A percentile compares a stretch with the other conserved stretches of the same genome.
These are phyloP conservation scores for Parascedosporium putredinis DNA, from an alignment of 2,329 filamentous ascomycete genomes.

Conservation along the genomic window DNA sequence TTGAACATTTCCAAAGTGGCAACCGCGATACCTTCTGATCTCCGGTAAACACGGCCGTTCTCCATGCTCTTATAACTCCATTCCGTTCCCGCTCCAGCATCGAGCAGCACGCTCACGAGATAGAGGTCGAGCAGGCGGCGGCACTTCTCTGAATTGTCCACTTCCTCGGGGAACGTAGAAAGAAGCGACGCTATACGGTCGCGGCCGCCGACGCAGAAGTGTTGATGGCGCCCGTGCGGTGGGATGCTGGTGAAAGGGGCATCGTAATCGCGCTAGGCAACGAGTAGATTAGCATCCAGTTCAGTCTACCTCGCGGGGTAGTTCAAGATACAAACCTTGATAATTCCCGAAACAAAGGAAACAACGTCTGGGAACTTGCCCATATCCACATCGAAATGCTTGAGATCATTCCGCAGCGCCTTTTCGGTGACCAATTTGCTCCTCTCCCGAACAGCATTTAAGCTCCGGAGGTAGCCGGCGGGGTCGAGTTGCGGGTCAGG, in stretches of 20 bases:
- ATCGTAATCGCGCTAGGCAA: slow-evolving; percentile 41
- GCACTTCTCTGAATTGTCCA: slow-evolving; percentile 65
- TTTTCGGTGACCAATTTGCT: slow-evolving; percentile 64
- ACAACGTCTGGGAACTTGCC: slow-evolving; percentile 75
- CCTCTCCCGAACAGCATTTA: slow-evolving; percentile 77
- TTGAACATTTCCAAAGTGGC: slow-evolving; percentile 87
- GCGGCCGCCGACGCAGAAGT: slow-evolving; percentile 70
- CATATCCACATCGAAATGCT: slow-evolving; percentile 84
- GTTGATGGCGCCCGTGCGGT: slow-evolving; percentile 76
- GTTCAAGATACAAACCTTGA: too few species aligned
- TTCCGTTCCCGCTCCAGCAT: slow-evolving; percentile 77
- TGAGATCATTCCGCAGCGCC: slow-evolving; percentile 65
- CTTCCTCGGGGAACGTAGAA: slow-evolving; percentile 54
- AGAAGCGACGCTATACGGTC: slow-evolving; percentile 64
- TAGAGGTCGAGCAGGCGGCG: slow-evolving; percentile 70
- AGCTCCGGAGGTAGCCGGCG: slow-evolving; percentile 79
- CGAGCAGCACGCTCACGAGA: slow-evolving; percentile 68
- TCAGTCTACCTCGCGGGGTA: neutral
- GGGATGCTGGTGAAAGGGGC: slow-evolving; percentile 57
- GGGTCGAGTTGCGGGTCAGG: slow-evolving; percentile 84
- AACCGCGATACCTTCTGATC: slow-evolving; percentile 80
- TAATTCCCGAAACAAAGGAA: slow-evolving; percentile 80
- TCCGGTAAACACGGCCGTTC: slow-evolving; percentile 69
- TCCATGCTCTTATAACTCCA: slow-evolving; percentile 93
- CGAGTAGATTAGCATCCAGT: neutral